A percentile compares a stretch with the other conserved stretches of the same genome.
phyloP scores from a whole-genome alignment of 2,329 filamentous ascomycete species.

The Penicillium sp. region DNA sequence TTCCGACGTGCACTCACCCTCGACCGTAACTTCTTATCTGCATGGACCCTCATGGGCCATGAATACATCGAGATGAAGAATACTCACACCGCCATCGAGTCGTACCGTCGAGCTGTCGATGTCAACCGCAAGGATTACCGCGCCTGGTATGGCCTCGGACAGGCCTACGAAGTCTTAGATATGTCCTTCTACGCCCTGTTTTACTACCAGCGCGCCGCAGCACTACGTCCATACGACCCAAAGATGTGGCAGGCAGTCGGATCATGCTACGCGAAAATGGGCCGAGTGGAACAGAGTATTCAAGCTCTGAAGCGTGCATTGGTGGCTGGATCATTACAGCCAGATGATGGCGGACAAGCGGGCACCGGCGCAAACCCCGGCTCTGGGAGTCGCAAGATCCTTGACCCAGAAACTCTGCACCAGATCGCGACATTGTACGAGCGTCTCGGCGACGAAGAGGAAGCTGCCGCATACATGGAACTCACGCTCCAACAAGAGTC shows the following conservation, averaged over 20 bases:
- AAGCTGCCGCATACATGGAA: constrained; percentile 93
- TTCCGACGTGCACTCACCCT: constrained; percentile 89
- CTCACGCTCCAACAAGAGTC: constrained; percentile 90
- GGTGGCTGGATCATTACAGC: constrained; percentile 82
- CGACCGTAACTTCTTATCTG: constrained; percentile 85
- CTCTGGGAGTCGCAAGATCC: constrained; percentile 47
- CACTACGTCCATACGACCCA: constrained; percentile 88
- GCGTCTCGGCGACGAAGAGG: constrained; percentile 69
- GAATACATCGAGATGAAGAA: constrained; percentile 99
- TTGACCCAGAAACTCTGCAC: constrained; percentile 87
- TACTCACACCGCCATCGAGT: constrained; percentile 95
- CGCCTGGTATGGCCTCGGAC: constrained; percentile 95
- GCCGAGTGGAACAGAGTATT: constrained; percentile 82
- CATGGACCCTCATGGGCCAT: constrained; percentile 98
- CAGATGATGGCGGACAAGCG: constrained; percentile 27
- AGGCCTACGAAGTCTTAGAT: constrained; percentile 95
- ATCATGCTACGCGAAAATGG: constrained; percentile 86
- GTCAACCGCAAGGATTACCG: constrained; percentile 95
- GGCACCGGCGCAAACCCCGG: constrained; percentile 19
- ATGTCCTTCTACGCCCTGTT: constrained; percentile 97
- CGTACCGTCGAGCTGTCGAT: constrained; percentile 90
- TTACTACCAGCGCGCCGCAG: constrained; percentile 95
- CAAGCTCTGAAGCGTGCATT: constrained; percentile 91
- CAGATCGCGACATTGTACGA: constrained; percentile 92
- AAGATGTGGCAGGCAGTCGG: constrained; percentile 99